Evolutionary conservation across 75 land plant genomes (phyloP).

Genomic region (Pinus tabuliformis): DNA sequence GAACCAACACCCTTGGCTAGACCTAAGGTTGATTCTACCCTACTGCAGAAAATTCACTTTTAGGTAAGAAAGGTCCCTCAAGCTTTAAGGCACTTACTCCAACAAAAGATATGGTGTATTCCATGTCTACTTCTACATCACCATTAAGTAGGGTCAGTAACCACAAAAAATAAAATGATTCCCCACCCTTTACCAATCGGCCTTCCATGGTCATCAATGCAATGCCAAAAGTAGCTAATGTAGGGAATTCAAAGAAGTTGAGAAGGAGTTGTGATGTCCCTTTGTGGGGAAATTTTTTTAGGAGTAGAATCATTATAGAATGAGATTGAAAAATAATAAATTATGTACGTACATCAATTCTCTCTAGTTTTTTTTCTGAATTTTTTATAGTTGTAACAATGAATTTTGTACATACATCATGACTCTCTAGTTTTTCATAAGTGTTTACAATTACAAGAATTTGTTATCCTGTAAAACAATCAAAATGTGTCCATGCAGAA

Average conservation of each 20-base stretch:
- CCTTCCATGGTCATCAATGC: slow-evolving; percentile 1
- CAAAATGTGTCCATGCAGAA: too few species aligned
- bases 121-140: background rate
- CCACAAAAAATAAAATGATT: background rate
- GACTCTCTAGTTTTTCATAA: background rate
- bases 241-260: slow-evolving; percentile 2
- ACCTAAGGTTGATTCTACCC: background rate
- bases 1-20: background rate
- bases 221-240: background rate
- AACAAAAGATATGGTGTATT: slow-evolving; percentile 6
- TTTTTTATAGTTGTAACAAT: too few species aligned
- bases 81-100: slow-evolving; percentile 6
- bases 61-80: background rate
- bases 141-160: background rate
- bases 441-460: too few species aligned
- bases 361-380: background rate
- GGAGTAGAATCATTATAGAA: slow-evolving; percentile 4
- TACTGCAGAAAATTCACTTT: background rate
- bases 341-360: slow-evolving; percentile 5
- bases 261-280: slow-evolving; percentile 5
- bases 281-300: background rate
- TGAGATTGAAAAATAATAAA: background rate
- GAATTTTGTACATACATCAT: background rate
- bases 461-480: too few species aligned
- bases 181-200: background rate